Conservation (phyloP, 148 eudicot genomes). For the Drosera capensis region DNA sequence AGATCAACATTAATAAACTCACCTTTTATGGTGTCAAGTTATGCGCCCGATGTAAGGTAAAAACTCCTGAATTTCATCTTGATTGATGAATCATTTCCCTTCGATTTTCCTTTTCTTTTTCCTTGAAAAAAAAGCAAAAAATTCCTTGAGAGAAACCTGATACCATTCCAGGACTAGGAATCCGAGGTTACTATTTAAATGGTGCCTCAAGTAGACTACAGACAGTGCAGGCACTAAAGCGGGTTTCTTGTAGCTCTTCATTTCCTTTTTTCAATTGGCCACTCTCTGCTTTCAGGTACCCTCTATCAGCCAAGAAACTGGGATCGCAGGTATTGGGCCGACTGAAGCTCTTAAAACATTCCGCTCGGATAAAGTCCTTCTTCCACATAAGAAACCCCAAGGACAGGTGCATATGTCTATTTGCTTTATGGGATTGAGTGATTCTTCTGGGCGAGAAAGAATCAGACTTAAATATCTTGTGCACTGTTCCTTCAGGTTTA, state of each 20-base stretch:
- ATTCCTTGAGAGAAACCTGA: too few relatives aligned
- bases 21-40: conserved; percentile 70
- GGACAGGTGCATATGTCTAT: conserved; percentile 27
- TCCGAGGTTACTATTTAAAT: too few relatives aligned
- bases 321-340: conserved; percentile 41
- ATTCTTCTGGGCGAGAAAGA: background rate
- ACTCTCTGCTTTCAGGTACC: conserved; percentile 40
- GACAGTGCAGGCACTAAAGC: background rate
- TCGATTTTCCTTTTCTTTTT: background rate
- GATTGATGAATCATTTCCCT: background rate
- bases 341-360: conserved; percentile 32
- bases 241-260: background rate
- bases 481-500: conserved; percentile 39
- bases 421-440: background rate
- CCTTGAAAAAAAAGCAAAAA: background rate
- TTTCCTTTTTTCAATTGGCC: background rate
- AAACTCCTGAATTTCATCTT: background rate
- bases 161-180: too few relatives aligned
- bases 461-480: background rate
- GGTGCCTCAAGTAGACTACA: background rate
- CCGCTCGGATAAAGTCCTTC: conserved; percentile 60
- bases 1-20: conserved; percentile 40
- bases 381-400: conserved; percentile 44
- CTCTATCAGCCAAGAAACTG: conserved; percentile 62
- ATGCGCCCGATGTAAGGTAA: conserved; percentile 91